phyloP scores from a whole-genome alignment of 176 grass and related monocot species.

The Oryza glaberrima region DNA sequence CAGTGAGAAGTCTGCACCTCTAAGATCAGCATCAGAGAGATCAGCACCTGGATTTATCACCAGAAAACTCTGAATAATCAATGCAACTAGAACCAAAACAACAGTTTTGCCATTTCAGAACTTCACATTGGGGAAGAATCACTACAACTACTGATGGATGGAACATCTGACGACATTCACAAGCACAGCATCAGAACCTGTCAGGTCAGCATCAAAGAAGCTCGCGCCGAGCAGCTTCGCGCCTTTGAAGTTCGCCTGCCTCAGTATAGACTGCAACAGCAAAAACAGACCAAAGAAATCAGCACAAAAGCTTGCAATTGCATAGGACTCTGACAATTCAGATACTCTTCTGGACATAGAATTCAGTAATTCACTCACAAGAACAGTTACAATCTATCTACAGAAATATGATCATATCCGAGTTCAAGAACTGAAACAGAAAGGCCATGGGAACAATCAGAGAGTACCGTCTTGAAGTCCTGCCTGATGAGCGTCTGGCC shows the following conservation, averaged over 20 bases:
- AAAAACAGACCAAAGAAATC: background rate
- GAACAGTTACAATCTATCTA: background rate
- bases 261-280: conserved; percentile 65
- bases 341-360: background rate
- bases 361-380: background rate
- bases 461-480: conserved; percentile 86
- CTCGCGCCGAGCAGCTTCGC: conserved; percentile 77
- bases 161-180: background rate
- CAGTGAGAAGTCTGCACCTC: conserved; percentile 72
- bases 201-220: conserved; percentile 90
- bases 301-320: conserved; percentile 5
- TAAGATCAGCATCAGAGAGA: conserved; percentile 76
- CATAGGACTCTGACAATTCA: background rate
- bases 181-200: conserved; percentile 40
- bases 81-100: background rate
- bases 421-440: background rate
- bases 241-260: conserved; percentile 89
- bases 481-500: conserved; percentile 89
- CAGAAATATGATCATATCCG: background rate
- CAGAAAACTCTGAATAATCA: background rate
- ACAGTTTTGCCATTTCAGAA: background rate
- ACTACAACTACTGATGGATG: background rate
- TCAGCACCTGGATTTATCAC: conserved; percentile 56
- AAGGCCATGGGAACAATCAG: background rate
- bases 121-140: background rate